Base-by-base conservation (phyloP, 371 early-diverging fungal genomes). In the Apophysomyces ossiformis region DNA sequence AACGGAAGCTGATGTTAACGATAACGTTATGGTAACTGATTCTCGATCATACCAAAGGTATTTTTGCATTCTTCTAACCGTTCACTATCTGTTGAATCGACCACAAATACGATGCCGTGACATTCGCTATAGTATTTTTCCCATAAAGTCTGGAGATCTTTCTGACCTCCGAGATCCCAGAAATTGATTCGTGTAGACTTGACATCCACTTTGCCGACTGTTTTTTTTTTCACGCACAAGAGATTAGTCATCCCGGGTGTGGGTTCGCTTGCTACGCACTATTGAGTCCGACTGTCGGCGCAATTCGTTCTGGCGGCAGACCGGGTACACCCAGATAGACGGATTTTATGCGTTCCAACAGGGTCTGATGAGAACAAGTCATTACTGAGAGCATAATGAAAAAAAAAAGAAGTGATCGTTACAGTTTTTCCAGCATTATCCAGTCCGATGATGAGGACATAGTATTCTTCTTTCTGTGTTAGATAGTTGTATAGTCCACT, bases 391-490 rank as follows among this genome's bases (percentile, higher is more conserved):
- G 61, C n/a, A 8, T 36, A 41, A 32, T 4, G 39, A 60, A 37
- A 61, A 64, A 21, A 50, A 64, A 50, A 13, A 11, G 59, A 8
- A 39, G 13, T 47, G 11, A 18, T 13, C 68, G 70, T 69, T 85
- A 93, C 95, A 36, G 99, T 96, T 81, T 98, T 98, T 59, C 99
- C 99, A 16, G 97, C 94, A 79, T 95, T 95, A 71, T 97, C 97
- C 26, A 97, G 89, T 8, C 99, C 99, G 37, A 98, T 84, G 63
- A 98, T 92, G 35, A 98, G 84, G n/a, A 96, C 90, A 67, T 90
- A 93, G 78, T 89, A 98, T 69, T 96, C 95, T 78, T 96, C 96
- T 70, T 89, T 91, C 57, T 90, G 86, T 38, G 94, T 95, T 56
- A 91, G 80, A 67, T 94, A 88, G 66, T 89, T 83, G 78, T 97